Base-by-base conservation (phyloP, 805 yeast species). In the Grigorovia yakushimaensis region DNA sequence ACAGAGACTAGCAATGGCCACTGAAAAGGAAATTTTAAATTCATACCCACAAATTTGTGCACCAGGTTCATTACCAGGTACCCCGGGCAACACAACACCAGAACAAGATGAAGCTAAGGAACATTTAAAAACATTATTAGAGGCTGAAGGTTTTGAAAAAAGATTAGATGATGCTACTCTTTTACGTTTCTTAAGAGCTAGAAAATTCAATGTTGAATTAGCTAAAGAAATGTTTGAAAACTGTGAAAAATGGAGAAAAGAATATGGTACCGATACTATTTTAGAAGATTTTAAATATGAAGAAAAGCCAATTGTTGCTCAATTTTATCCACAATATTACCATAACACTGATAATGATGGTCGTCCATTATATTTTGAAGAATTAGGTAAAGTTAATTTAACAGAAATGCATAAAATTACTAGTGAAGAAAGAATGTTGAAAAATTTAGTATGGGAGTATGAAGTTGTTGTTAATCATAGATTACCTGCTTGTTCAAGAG, bases 291-390 rank as follows among this genome's bases (percentile, higher is more conserved):
- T 91, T 76, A 81, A 85, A 51, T 93, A 91, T 71, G 81, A 78
- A n/a, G 98, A 93, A 72, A 93, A 93, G 71, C 84, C 93, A 23
- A 67, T 78, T 45, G 96, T 89, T 54, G 96, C 96, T 51, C 75
- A 79, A 62, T 83, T 73, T 68, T 93, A 93, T 67, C 98, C 98
- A 35, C 97, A 89, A 71, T 93, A 89, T 71, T 93, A 93, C 68
- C 98, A 93, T 72, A 89, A 93, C 73, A 87, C 91, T 33, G 98
- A 93, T 68, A 86, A 77, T 60, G 98, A 93, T 54, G 98, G 98
- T 45, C 84, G 98, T 64, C 98, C 98, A 6, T 83, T 88, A 43
- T 93, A 93, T 70, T 75, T 84, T 59, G 98, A 93, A 74, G 95
- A 91, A 65, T 76, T 93, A 54, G 98, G 98, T 47, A 72, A 82